Percentiles rank a stretch among this genome's conserved stretches.
phyloP scores from a whole-genome alignment of 1,284 basidiomycete genomes.

The Ceratobasidium sp. region DNA sequence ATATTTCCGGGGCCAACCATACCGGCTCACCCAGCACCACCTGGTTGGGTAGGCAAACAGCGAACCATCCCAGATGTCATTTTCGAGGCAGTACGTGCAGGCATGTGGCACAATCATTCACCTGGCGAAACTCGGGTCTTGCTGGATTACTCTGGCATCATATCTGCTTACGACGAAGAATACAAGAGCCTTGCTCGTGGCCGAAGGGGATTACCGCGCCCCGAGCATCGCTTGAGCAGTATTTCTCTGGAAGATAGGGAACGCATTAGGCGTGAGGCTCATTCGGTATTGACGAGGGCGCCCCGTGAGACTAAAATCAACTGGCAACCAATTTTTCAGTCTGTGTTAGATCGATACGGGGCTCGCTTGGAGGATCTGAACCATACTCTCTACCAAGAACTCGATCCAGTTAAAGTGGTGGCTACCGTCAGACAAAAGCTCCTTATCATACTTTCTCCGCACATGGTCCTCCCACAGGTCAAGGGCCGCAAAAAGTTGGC shows the following conservation, averaged over 20 bases:
- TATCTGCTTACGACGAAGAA: conserved; percentile 57
- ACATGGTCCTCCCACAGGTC: conserved; percentile 44
- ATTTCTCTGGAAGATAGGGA: conserved; percentile 45
- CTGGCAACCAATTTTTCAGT: conserved; percentile 55
- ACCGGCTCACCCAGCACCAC: conserved; percentile 12
- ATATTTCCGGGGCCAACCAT: neutral
- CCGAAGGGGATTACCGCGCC: conserved; percentile 48
- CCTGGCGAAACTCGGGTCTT: conserved; percentile 55
- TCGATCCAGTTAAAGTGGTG: conserved; percentile 32
- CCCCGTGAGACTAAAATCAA: conserved; percentile 51
- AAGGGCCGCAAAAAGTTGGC: neutral
- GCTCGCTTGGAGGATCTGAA: conserved; percentile 54
- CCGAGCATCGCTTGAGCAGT: conserved; percentile 50
- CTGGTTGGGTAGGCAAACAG: conserved; percentile 39
- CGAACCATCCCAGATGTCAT: neutral
- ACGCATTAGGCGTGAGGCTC: conserved; percentile 44
- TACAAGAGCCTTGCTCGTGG: conserved; percentile 51
- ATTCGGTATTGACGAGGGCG: conserved; percentile 44
- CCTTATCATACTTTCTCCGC: conserved; percentile 52
- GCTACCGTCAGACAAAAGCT: conserved; percentile 47
- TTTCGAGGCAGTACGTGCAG: conserved; percentile 50
- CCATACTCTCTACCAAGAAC: conserved; percentile 49
- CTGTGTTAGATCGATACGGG: conserved; percentile 55
- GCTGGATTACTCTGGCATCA: conserved; percentile 53
- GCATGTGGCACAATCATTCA: conserved; percentile 54